Base-by-base conservation (phyloP, 176 grass and related monocot species). In the Oryza brachyantha region DNA sequence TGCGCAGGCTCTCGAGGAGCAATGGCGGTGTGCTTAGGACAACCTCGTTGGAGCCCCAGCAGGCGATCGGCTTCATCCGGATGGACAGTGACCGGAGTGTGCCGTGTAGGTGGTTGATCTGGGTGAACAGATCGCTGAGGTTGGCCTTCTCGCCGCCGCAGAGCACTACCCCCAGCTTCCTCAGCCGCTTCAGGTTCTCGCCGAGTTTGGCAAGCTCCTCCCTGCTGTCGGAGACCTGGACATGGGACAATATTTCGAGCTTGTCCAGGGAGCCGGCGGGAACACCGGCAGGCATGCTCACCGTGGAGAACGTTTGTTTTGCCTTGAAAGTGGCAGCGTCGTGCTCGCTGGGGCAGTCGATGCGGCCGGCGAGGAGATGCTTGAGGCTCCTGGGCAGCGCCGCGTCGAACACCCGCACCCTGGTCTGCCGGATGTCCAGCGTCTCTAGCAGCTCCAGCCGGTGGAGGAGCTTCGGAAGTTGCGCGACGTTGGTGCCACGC, bases 341-440 rank as follows among this genome's bases (percentile, higher is more conserved):
- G n/a, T n/a, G n/a, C 13, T 43, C 10, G n/a, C n/a, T 24, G 24
- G 50, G 11, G 24, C 39, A 6, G 64, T 85, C 0, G 0, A 25
- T 13, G 6, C 3, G 10, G 62, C 74, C 83, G 19, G 74, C 64
- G 9, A 85, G 48, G 11, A 85, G 27, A 36, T 72, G 21, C 31
- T 58, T 78, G 2, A 85, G 50, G 46, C 17, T 48, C 40, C 25
- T 32, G 34, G 43, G 27, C 1, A 74, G 24, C 37, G 29, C 17
- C 1, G 12, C 0, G 10, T 78, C 40, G 2, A 79, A 9, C 4
- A 11, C 19, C 17, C 40, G 1, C 1, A 85, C 22, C 57, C 3
- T 52, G 41, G 83, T 85, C 64, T 50, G 11, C 16, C 75, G 32
- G 12, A 85, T 70, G 39, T 72, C 66, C 2, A 85, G 65, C 48